Percentiles rank a stretch among this genome's conserved stretches.
These are phyloP conservation scores for Talaromyces sp. DNA, from an alignment of 2,329 filamentous ascomycete genomes.

Conservation along the genomic window DNA sequence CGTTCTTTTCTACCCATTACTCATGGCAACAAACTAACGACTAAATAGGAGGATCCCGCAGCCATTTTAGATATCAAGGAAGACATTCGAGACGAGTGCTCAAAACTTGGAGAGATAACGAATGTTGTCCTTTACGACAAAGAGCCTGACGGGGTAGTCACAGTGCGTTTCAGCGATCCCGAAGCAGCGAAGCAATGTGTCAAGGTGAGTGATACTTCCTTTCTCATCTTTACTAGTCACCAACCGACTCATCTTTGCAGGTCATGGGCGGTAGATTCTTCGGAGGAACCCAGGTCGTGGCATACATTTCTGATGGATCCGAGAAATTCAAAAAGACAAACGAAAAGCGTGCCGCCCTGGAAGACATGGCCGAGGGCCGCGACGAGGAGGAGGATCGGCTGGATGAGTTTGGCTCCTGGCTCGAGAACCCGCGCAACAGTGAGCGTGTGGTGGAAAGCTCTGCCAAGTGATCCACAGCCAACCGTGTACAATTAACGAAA, in stretches of 20 bases:
- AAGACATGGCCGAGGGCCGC: constrained; percentile 44
- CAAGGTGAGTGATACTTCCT: constrained; percentile 27
- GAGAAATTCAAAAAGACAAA: constrained; percentile 68
- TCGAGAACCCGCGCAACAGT: constrained; percentile 27
- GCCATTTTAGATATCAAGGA: constrained; percentile 88
- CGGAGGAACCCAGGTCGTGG: constrained; percentile 64
- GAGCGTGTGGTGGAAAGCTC: constrained; percentile 18
- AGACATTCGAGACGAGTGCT: constrained; percentile 85
- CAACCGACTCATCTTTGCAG: constrained; percentile 20
- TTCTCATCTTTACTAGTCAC: not conserved
- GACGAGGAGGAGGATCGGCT: constrained; percentile 38
- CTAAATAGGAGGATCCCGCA: constrained; percentile 61
- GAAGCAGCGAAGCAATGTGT: constrained; percentile 69
- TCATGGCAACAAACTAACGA: constrained; percentile 14
- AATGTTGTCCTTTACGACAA: constrained; percentile 87
- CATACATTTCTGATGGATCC: constrained; percentile 62
- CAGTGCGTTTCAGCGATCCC: constrained; percentile 69
- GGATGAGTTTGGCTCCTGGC: constrained; percentile 45
- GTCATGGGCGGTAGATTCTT: constrained; percentile 78
- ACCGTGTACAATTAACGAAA: not conserved
- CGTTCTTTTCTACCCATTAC: not conserved
- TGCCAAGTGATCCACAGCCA: not conserved
- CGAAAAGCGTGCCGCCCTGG: constrained; percentile 35
- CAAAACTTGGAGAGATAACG: constrained; percentile 78
- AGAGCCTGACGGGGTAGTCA: constrained; percentile 78